These are phyloP conservation scores for Citeromyces hawaiiensis DNA, from an alignment of 1,139 yeast genomes.

Conservation along the genomic window DNA sequence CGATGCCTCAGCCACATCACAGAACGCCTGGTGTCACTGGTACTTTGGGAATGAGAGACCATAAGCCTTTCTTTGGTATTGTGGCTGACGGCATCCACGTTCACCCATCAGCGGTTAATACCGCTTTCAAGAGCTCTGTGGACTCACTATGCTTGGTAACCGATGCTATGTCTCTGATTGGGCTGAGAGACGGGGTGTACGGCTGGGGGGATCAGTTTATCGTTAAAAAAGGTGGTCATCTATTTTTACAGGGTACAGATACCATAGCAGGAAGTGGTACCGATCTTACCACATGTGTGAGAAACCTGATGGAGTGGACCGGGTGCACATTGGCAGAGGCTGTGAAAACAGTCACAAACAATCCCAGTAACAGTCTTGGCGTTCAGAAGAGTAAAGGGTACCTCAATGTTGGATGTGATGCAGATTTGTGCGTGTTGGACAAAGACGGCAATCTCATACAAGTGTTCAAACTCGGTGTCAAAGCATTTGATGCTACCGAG, in stretches of 20 bases:
- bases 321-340: constrained; percentile 38
- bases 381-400: constrained; percentile 33
- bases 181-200: constrained; percentile 36
- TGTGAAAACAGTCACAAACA: constrained; percentile 41
- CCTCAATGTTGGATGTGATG: constrained; percentile 41
- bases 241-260: constrained; percentile 39
- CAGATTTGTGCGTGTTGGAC: constrained; percentile 41
- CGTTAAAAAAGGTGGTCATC: constrained; percentile 33
- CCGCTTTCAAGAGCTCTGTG: constrained; percentile 42
- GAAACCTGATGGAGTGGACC: constrained; percentile 42
- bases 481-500: constrained; percentile 11
- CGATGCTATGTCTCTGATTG: constrained; percentile 47
- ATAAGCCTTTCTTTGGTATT: constrained; percentile 39
- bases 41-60: constrained; percentile 24
- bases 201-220: constrained; percentile 35
- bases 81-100: constrained; percentile 56
- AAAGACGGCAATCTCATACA: constrained; percentile 28
- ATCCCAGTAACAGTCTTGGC: constrained; percentile 39
- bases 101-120: constrained; percentile 39
- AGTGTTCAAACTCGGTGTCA: constrained; percentile 38
- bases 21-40: constrained; percentile 51
- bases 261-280: constrained; percentile 58
- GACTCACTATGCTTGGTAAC: constrained; percentile 46
- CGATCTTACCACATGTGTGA: constrained; percentile 37
- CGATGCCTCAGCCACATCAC: constrained; percentile 59